Evolutionary conservation across 495 filamentous ascomycete species (phyloP).

Genomic region (Evansstolkia leycettana): DNA sequence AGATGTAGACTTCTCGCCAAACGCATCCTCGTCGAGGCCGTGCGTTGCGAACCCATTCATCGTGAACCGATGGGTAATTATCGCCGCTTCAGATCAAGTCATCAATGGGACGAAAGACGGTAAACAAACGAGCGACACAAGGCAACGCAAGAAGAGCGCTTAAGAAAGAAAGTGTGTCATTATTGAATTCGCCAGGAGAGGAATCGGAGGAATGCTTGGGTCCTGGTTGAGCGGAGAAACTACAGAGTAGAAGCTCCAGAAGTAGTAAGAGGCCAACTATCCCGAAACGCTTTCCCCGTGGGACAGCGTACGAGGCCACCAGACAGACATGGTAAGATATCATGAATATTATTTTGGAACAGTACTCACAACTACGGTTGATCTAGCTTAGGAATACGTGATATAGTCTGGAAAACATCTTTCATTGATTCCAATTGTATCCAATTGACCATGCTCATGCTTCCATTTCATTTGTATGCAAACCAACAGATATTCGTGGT

Average conservation of each 20-base stretch:
- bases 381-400: too few relatives aligned
- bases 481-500: too few relatives aligned
- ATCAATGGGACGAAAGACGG: constrained; percentile 10
- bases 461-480: too few relatives aligned
- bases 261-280: constrained; percentile 1
- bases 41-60: constrained; percentile 66
- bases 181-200: background rate
- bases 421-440: too few relatives aligned
- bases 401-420: too few relatives aligned
- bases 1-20: constrained; percentile 55
- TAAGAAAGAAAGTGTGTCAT: background rate
- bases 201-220: too few relatives aligned
- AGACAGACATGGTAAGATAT: too few relatives aligned
- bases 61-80: constrained; percentile 18
- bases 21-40: constrained; percentile 62
- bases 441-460: too few relatives aligned
- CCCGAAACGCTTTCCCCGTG: background rate
- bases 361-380: too few relatives aligned
- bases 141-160: background rate
- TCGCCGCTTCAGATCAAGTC: constrained; percentile 8
- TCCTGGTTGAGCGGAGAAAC: background rate
- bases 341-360: too few relatives aligned
- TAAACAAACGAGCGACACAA: background rate
- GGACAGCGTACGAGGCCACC: too few relatives aligned
- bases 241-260: background rate